phyloP scores from a whole-genome alignment of 164 flowering plant genomes.

The Chloranthus sessilifolius region DNA sequence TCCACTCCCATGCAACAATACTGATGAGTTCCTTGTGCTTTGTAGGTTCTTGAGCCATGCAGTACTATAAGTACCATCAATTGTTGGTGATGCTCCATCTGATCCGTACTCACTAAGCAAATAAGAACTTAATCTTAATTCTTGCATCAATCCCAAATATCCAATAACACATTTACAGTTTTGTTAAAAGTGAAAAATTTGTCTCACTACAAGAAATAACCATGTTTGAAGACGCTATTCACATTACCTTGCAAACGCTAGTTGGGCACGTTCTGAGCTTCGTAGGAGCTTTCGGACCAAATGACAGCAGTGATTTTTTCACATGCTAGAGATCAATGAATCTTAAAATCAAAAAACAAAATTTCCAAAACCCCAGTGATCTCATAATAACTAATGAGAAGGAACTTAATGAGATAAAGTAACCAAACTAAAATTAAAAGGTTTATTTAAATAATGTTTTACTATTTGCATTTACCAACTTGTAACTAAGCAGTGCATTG shows the following conservation, averaged over 20 bases:
- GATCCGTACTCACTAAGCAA: conserved; percentile 62
- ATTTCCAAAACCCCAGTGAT: too few species aligned
- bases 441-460: too few species aligned
- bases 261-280: conserved; percentile 71
- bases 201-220: neutral
- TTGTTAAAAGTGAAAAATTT: neutral
- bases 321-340: conserved; percentile 74
- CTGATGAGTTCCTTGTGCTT: conserved; percentile 43
- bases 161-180: neutral
- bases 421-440: too few species aligned
- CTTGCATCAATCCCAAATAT: conserved; percentile 36
- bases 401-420: too few species aligned
- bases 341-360: too few species aligned
- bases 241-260: conserved; percentile 74
- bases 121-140: conserved; percentile 66
- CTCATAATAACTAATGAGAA: too few species aligned
- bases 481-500: too few species aligned
- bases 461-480: too few species aligned
- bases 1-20: conserved; percentile 47
- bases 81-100: conserved; percentile 50
- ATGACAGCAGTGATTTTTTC: conserved; percentile 72
- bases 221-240: neutral
- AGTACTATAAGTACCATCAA: conserved; percentile 79
- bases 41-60: conserved; percentile 73
- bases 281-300: conserved; percentile 90